Evolutionary conservation across 192 early-diverging fungal genomes (phyloP), one percentile per base, ranked within the genome.

Genomic region (Mortierella alpina): DNA sequence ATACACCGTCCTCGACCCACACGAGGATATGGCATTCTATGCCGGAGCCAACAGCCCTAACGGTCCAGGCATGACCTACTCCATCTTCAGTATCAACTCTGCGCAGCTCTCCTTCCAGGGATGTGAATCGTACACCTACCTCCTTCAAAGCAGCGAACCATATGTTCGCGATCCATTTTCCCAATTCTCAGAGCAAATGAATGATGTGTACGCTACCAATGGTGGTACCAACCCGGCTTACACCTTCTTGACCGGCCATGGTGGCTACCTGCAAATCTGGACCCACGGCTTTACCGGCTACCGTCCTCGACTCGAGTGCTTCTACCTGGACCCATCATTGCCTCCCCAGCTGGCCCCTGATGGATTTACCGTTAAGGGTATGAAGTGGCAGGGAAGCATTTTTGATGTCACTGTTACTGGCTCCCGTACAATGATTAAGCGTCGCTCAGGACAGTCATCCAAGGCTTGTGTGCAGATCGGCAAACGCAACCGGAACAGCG

Each of bases 11-110:
- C 52, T n/a, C 0, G 58, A 82, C 40, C 39, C 79, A 6, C 31
- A 49, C 17, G 61, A 52, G 17, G 79, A 82, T 41, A 7, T 82
- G 42, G 66, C 71, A 1, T 82, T 82, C 44, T 82, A 82, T 18
- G 66, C 79, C 3, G 79, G 79, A 8, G 79, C 79, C 11, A 82
- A 47, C 60, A 82, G 79, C 22, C 79, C 79, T 10, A 82, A 82
- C 39, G 79, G 79, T 3, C 79, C 79, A 0, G 79, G 79, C 4
- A 82, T 82, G 79, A 82, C 79, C 20, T 82, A 82, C 51, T 82
- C 79, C 14, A 82, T 82, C 47, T 82, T 73, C 58, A 65, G 79
- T 39, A 82, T 82, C 15, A 68, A 64, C 52, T 68, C 79, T n/a
- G 71, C 79, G 3, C 79, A 82, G 15, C 31, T 82, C 14, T 66